A percentile compares a stretch with the other conserved stretches of the same genome.
Conservation (phyloP, 371 early-diverging fungal genomes). For the Rhizopus stolonifer region DNA sequence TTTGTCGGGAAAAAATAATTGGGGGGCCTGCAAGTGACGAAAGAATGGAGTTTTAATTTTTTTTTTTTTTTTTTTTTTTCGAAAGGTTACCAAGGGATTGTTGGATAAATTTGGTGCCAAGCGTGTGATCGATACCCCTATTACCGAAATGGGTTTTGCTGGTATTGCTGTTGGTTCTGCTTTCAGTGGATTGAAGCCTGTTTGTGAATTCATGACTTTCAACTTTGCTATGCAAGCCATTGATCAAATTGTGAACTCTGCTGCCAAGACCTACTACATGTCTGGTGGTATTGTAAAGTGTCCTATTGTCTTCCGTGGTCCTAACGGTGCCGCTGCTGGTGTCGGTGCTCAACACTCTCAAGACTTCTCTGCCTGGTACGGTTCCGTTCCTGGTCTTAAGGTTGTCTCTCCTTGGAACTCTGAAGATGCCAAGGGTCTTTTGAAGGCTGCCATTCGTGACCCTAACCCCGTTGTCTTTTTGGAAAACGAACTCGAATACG, state of each 20-base stretch:
- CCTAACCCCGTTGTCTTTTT: conserved; percentile 98
- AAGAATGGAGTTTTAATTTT: conserved; percentile 17
- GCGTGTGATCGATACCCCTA: conserved; percentile 99
- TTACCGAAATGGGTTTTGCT: conserved; percentile 99
- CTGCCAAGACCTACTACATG: conserved; percentile 99
- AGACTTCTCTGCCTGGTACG: conserved; percentile 98
- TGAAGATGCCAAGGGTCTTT: conserved; percentile 97
- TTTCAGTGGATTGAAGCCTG: conserved; percentile 93
- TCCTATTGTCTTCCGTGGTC: conserved; percentile 99
- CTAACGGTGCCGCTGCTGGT: conserved; percentile 98
- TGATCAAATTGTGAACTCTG: conserved; percentile 99
- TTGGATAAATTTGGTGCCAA: conserved; percentile 96
- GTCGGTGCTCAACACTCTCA: conserved; percentile 99
- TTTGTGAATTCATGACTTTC: conserved; percentile 99
- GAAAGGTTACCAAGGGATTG: conserved; percentile 97
- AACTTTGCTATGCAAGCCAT: conserved; percentile 99
- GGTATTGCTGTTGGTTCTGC: conserved; percentile 99
- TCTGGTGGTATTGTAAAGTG: conserved; percentile 88
- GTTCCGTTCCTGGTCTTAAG: conserved; percentile 97
- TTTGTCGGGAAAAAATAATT: conserved; percentile 48
- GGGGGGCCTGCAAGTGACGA: conserved; percentile 25
- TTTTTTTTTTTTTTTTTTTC: background rate
- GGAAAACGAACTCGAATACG: conserved; percentile 99
- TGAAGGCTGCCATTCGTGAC: conserved; percentile 97
- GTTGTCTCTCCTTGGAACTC: conserved; percentile 98